Evolutionary conservation across 2,329 filamentous ascomycete species (phyloP).

Genomic region (Colletotrichum sp.): DNA sequence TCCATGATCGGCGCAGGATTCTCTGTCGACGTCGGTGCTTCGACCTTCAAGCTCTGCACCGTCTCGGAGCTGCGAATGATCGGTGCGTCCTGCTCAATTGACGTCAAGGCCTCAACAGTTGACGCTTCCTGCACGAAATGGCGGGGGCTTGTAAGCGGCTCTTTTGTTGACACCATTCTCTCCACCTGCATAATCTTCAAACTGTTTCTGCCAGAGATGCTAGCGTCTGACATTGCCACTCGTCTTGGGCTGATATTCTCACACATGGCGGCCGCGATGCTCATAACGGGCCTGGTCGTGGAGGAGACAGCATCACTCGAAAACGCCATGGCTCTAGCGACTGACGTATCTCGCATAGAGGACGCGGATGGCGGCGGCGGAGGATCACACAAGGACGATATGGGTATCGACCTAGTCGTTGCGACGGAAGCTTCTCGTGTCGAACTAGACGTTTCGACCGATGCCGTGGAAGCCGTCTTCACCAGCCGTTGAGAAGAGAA

Average conservation of each 20-base stretch:
- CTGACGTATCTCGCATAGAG: neutral
- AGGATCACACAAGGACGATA: constrained; percentile 17
- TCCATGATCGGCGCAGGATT: constrained; percentile 10
- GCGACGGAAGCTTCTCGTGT: neutral
- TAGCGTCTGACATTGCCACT: neutral
- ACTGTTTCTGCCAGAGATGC: neutral
- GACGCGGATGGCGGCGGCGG: constrained; percentile 7
- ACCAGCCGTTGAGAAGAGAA: neutral
- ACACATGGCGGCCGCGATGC: constrained; percentile 12
- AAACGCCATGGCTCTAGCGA: neutral
- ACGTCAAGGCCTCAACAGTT: neutral
- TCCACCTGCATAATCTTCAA: constrained; percentile 3
- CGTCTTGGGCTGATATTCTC: neutral
- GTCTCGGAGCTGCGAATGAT: constrained; percentile 1
- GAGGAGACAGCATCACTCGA: neutral
- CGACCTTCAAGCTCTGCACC: neutral
- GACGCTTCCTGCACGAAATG: neutral
- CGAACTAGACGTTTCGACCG: neutral
- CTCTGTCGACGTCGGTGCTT: constrained; percentile 2
- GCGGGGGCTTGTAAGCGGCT: neutral
- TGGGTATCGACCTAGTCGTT: constrained; percentile 11
- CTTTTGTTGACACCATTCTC: neutral
- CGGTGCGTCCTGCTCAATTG: constrained; percentile 1
- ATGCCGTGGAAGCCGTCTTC: neutral
- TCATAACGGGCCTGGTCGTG: constrained; percentile 1